Percentiles rank a stretch among this genome's conserved stretches.
phyloP scores from a whole-genome alignment of 2,329 filamentous ascomycete species.

The Colletotrichum costaricense region DNA sequence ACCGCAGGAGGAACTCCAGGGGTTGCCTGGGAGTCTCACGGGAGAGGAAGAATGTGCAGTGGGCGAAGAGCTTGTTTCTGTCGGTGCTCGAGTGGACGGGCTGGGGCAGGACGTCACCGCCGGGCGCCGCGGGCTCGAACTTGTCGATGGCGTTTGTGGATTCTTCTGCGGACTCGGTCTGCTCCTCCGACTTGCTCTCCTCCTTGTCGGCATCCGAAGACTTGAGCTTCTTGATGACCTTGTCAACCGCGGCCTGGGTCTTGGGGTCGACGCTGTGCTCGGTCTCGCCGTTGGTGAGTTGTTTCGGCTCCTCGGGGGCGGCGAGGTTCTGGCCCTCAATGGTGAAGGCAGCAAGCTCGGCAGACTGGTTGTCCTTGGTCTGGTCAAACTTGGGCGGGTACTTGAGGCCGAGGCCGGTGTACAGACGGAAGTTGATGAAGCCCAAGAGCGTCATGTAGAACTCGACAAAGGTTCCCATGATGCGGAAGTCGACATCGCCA shows the following conservation, averaged over 20 bases:
- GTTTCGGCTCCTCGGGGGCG: constrained; percentile 63
- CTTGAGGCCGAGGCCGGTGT: constrained; percentile 89
- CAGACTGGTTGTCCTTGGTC: constrained; percentile 87
- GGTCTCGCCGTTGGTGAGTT: constrained; percentile 60
- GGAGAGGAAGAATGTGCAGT: constrained; percentile 92
- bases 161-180: constrained; percentile 52
- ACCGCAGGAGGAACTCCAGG: constrained; percentile 90
- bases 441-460: constrained; percentile 97
- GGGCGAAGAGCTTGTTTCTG: constrained; percentile 82
- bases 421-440: constrained; percentile 96
- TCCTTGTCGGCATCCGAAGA: constrained; percentile 59
- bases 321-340: constrained; percentile 79
- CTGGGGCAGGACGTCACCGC: constrained; percentile 88
- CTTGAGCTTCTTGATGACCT: constrained; percentile 76
- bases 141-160: constrained; percentile 81
- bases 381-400: constrained; percentile 96
- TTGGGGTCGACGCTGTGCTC: constrained; percentile 68
- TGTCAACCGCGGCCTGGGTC: constrained; percentile 74
- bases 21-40: constrained; percentile 92
- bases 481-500: constrained; percentile 95
- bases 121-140: constrained; percentile 85
- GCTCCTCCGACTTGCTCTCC: constrained; percentile 52
- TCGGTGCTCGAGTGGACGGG: constrained; percentile 75
- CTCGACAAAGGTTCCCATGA: constrained; percentile 99
- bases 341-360: constrained; percentile 90